phyloP scores from a whole-genome alignment of 2,329 filamentous ascomycete genomes.

The Ambrosiella beaveri region DNA sequence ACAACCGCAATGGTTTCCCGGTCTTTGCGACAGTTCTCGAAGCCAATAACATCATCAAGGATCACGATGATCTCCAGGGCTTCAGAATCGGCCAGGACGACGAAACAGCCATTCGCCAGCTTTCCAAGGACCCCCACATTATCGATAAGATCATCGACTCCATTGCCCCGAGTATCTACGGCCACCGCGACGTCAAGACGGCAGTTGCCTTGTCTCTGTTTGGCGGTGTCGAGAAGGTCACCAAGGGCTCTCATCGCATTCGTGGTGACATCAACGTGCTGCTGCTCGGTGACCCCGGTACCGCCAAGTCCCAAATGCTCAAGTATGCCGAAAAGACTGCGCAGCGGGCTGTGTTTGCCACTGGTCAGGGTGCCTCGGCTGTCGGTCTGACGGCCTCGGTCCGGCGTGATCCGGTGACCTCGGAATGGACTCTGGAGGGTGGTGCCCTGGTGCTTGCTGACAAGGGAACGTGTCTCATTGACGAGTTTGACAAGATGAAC shows the following conservation, averaged over 20 bases:
- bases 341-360: conserved; percentile 91
- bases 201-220: conserved; percentile 88
- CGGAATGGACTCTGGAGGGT: conserved; percentile 94
- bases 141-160: conserved; percentile 85
- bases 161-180: conserved; percentile 94
- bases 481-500: conserved; percentile 99
- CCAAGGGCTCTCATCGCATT: conserved; percentile 76
- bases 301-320: conserved; percentile 90
- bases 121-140: conserved; percentile 81
- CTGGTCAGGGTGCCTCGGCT: conserved; percentile 88
- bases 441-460: conserved; percentile 90
- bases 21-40: conserved; percentile 96
- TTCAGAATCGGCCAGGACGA: conserved; percentile 93
- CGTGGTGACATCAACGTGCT: conserved; percentile 97
- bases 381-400: conserved; percentile 96
- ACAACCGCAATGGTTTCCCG: conserved; percentile 96
- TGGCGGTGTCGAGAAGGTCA: conserved; percentile 79
- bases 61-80: conserved; percentile 90
- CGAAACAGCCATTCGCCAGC: conserved; percentile 70
- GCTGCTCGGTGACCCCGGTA: conserved; percentile 89
- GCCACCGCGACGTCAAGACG: conserved; percentile 92
- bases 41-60: conserved; percentile 92
- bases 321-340: conserved; percentile 98
- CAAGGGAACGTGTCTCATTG: conserved; percentile 85
- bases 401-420: conserved; percentile 82